Conservation (phyloP, 768 basidiomycete genomes). For the Infundibulicybe gibba region DNA sequence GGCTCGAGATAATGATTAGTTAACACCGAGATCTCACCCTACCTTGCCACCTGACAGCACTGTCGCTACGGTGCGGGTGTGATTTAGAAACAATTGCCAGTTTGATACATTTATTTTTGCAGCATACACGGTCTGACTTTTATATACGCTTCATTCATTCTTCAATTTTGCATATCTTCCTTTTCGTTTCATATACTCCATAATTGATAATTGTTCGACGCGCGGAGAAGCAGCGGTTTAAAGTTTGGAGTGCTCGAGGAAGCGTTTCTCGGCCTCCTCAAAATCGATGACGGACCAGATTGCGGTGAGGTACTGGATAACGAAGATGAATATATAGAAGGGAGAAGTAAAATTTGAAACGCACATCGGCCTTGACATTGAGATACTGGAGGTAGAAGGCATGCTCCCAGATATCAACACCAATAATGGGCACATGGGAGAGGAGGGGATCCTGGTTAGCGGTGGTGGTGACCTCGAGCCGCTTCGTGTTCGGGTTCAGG, state of each 20-base stretch:
- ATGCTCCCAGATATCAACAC: constrained; percentile 95
- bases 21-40: no score
- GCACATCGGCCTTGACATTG: constrained; percentile 89
- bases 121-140: no score
- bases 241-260: constrained; percentile 18
- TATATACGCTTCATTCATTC: no score
- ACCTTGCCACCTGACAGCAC: no score
- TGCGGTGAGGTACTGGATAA: constrained; percentile 78
- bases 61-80: no score
- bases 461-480: constrained; percentile 87
- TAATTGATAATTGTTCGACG: no score
- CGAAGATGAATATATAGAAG: not conserved
- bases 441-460: constrained; percentile 94
- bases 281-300: constrained; percentile 98
- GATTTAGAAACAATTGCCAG: no score
- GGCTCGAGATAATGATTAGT: no score
- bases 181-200: no score
- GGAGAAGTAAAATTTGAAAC: constrained; percentile 24
- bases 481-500: constrained; percentile 57
- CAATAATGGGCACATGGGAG: constrained; percentile 75
- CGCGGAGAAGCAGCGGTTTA: no score
- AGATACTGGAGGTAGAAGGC: constrained; percentile 96
- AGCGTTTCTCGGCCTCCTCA: constrained; percentile 77
- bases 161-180: no score
- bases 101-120: no score